Evolutionary conservation across 257 asterid genomes (phyloP).

Genomic region (Gentiana dahurica): DNA sequence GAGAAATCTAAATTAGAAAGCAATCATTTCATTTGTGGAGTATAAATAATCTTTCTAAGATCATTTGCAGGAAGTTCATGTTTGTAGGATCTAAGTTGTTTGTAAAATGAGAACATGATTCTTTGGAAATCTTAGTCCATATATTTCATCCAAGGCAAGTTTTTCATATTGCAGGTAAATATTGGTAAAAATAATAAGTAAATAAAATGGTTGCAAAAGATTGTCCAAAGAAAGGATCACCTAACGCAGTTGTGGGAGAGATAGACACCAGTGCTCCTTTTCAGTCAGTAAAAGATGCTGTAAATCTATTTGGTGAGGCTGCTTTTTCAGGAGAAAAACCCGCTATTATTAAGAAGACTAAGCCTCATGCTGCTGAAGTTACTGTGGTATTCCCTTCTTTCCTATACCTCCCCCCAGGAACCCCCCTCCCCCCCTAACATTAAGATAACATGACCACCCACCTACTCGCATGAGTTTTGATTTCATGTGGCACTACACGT

Average conservation of each 20-base stretch:
- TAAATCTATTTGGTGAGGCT: slow-evolving; percentile 82
- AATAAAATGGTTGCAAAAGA: slow-evolving; percentile 77
- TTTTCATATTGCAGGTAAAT: slow-evolving; percentile 16
- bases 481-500: too few species aligned
- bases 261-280: slow-evolving; percentile 91
- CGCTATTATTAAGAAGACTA: slow-evolving; percentile 47
- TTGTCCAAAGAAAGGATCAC: slow-evolving; percentile 40
- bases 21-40: too few species aligned
- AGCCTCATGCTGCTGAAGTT: slow-evolving; percentile 74
- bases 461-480: too few species aligned
- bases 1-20: too few species aligned
- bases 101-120: too few species aligned
- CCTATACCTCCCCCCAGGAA: not conserved
- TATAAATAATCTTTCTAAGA: too few species aligned
- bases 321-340: slow-evolving; percentile 77
- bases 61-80: too few species aligned
- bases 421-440: too few species aligned
- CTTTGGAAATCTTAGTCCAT: too few species aligned
- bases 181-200: slow-evolving; percentile 5
- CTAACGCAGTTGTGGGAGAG: slow-evolving; percentile 74
- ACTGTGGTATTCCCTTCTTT: slow-evolving; percentile 7
- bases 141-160: too few species aligned
- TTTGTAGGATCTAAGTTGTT: too few species aligned
- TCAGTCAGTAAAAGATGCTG: slow-evolving; percentile 93
- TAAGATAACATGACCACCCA: too few species aligned